These are phyloP conservation scores for Allodekkera sacchari DNA, from an alignment of 805 yeast genomes.

Conservation along the genomic window DNA sequence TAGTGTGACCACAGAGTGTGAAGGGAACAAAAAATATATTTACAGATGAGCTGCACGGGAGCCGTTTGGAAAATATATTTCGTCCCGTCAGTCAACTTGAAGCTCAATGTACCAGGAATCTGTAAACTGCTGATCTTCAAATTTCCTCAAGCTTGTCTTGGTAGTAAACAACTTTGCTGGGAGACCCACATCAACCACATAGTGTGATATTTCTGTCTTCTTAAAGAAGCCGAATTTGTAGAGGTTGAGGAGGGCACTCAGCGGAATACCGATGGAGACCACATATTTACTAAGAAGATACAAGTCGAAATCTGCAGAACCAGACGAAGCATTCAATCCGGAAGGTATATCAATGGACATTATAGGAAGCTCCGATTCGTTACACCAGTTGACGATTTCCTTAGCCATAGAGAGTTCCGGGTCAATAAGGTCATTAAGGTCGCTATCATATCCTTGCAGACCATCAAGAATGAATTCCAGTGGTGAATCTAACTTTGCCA, in stretches of 20 bases:
- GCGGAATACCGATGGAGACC: constrained; percentile 66
- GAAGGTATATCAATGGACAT: constrained; percentile 75
- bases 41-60: too few species aligned
- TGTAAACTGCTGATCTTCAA: constrained; percentile 29
- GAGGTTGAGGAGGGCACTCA: constrained; percentile 52
- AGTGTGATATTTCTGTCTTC: constrained; percentile 46
- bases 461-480: constrained; percentile 78
- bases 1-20: too few species aligned
- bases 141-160: constrained; percentile 37
- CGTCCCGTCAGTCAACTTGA: constrained; percentile 14
- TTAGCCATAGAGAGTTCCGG: constrained; percentile 32
- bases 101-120: constrained; percentile 14
- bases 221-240: constrained; percentile 45
- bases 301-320: constrained; percentile 29
- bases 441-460: constrained; percentile 74
- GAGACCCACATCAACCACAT: constrained; percentile 61
- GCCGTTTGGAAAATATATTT: too few species aligned
- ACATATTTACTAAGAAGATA: constrained; percentile 41
- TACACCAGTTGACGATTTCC: constrained; percentile 60
- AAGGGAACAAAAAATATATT: too few species aligned
- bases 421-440: constrained; percentile 47
- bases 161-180: constrained; percentile 46
- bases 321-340: constrained; percentile 80
- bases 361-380: constrained; percentile 35
- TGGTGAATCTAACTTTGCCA: constrained; percentile 54